A percentile compares a stretch with the other conserved stretches of the same genome.
Evolutionary conservation across 139 green algal species (phyloP).

Genomic region (Nannochloris sp.): DNA sequence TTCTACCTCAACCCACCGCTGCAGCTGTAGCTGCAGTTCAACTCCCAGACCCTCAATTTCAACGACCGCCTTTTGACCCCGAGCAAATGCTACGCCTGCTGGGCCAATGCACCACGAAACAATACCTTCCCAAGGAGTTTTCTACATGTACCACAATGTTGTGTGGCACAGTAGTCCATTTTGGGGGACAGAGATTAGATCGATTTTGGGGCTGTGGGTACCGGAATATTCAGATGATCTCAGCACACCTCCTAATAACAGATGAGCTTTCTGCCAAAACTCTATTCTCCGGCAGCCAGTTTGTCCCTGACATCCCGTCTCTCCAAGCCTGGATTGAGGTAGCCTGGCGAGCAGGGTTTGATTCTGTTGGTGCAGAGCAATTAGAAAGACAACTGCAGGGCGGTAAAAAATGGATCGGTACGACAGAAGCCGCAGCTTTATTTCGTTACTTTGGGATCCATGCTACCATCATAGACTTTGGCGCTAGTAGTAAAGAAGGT

Average conservation of each 20-base stretch:
- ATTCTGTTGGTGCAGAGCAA: conserved; percentile 41
- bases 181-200: conserved; percentile 19
- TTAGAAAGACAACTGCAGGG: conserved; percentile 43
- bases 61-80: neutral
- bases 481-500: neutral
- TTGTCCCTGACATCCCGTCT: conserved; percentile 55
- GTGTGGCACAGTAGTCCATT: conserved; percentile 32
- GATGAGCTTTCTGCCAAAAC: neutral
- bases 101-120: neutral
- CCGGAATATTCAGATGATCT: conserved; percentile 69
- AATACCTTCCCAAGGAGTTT: neutral
- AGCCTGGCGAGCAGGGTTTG: conserved; percentile 44
- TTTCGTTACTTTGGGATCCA: conserved; percentile 61
- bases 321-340: conserved; percentile 64
- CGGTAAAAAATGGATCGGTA: conserved; percentile 69
- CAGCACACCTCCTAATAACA: conserved; percentile 35
- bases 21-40: neutral
- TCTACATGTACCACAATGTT: neutral
- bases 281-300: conserved; percentile 50
- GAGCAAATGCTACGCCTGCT: neutral
- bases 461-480: conserved; percentile 74
- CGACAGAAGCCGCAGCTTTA: conserved; percentile 67
- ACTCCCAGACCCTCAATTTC: neutral
- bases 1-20: neutral
- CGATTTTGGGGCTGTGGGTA: conserved; percentile 62